These are phyloP conservation scores for Begonia peltatifolia DNA, from an alignment of 306 rosid genomes.

Conservation along the genomic window DNA sequence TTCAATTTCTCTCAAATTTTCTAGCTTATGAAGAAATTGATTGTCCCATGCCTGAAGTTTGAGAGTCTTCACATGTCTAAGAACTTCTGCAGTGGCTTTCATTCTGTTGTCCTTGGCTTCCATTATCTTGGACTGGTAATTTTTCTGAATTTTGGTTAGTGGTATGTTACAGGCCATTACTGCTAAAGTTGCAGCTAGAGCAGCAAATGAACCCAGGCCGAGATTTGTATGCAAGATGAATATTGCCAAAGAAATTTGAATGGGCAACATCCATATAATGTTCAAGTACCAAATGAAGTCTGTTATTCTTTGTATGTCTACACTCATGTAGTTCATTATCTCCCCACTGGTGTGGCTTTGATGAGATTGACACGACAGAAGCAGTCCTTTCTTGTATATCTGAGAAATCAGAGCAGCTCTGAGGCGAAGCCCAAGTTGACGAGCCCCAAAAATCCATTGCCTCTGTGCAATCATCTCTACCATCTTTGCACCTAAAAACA, in stretches of 20 bases:
- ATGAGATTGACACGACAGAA: constrained; percentile 52
- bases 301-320: constrained; percentile 84
- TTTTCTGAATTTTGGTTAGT: constrained; percentile 56
- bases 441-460: constrained; percentile 93
- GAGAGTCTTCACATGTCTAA: constrained; percentile 65
- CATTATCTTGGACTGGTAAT: constrained; percentile 76
- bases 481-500: constrained; percentile 60
- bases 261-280: constrained; percentile 78
- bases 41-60: constrained; percentile 94
- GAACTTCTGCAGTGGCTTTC: constrained; percentile 86
- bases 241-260: constrained; percentile 75
- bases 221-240: constrained; percentile 58
- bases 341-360: constrained; percentile 79
- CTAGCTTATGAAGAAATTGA: constrained; percentile 51
- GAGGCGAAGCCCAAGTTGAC: constrained; percentile 81
- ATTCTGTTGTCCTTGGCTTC: constrained; percentile 78
- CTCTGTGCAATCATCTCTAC: constrained; percentile 74
- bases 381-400: constrained; percentile 62
- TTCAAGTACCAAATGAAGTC: constrained; percentile 76
- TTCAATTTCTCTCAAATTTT: constrained; percentile 42
- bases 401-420: constrained; percentile 71
- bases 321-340: constrained; percentile 91
- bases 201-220: constrained; percentile 62
- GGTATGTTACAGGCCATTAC: constrained; percentile 83
- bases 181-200: constrained; percentile 53